Conservation (phyloP, 192 early-diverging fungal species). For the Physocladia obscura region DNA sequence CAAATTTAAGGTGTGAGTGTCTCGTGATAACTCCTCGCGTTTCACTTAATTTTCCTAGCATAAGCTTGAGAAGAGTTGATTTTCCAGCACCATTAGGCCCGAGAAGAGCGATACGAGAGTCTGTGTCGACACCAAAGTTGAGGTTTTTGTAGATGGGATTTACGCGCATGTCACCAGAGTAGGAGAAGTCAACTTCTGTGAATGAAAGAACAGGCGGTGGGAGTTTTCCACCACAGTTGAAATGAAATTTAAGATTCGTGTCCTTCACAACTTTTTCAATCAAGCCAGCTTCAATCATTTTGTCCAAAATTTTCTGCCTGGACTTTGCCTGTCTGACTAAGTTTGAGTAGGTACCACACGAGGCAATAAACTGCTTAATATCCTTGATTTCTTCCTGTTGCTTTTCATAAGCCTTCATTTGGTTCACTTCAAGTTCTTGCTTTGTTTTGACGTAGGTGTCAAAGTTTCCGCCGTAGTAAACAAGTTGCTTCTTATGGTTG, state of each 20-base stretch:
- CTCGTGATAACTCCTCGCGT: conserved; percentile 82
- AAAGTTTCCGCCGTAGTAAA: conserved; percentile 97
- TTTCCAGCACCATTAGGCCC: conserved; percentile 87
- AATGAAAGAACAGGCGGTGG: conserved; percentile 95
- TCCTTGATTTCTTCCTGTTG: conserved; percentile 99
- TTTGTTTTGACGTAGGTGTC: conserved; percentile 94
- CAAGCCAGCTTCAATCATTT: conserved; percentile 98
- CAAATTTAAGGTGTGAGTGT: conserved; percentile 91
- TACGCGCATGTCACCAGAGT: conserved; percentile 74
- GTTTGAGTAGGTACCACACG: conserved; percentile 99
- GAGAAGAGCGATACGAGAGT: conserved; percentile 96
- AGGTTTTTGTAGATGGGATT: conserved; percentile 87
- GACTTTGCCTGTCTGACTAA: conserved; percentile 98
- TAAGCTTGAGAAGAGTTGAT: conserved; percentile 96
- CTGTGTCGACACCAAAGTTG: conserved; percentile 95
- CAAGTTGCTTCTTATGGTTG: conserved; percentile 82
- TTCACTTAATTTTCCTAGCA: conserved; percentile 84
- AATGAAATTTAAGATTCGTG: conserved; percentile 80
- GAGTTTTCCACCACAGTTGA: conserved; percentile 81
- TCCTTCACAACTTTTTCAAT: conserved; percentile 89
- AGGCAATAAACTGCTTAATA: conserved; percentile 98
- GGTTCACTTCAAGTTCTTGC: conserved; percentile 93
- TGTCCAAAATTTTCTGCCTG: conserved; percentile 99
- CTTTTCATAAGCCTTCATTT: conserved; percentile 98
- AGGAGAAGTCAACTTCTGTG: conserved; percentile 89